Base-by-base conservation (phyloP, 2,329 filamentous ascomycete genomes). In the Cladorrhinum sp. region DNA sequence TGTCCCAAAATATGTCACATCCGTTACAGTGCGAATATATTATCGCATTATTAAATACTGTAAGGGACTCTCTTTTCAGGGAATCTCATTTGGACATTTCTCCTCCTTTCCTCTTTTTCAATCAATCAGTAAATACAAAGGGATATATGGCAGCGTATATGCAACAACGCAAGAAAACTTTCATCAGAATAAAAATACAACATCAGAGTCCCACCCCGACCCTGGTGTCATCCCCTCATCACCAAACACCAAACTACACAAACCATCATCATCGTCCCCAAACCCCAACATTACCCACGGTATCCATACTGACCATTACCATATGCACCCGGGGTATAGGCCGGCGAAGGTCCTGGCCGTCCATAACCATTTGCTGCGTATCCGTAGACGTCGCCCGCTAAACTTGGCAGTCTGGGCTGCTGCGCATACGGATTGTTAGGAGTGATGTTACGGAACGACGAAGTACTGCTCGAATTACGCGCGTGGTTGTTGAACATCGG, bases 151-250 rank as follows among this genome's bases (percentile, higher is more conserved):
- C 39, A 51, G 53, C 20, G 30, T 24, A 52, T 57, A 51, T 60
- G 58, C 53, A 60, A 46, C 50, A 18, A 58, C 24, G 24, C 28
- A 51, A 20, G 39, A 51, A 51, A 50, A 46, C 39, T 2, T 51
- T 24, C 21, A 51, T 48, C 36, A 57, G 49, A 30, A 54, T 59
- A 57, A 21, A 57, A 61, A 48, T 61, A 61, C 59, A 61, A 20
- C 14, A 28, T 24, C 49, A 51, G 49, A 24, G 21, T 51, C 24
- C 12, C 2, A 50, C 14, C 12, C 2, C 9, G 21, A 10, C 16
- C 36, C 36, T 14, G 18, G 46, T 10, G 46, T 50, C 21, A 21
- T 20, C n/a, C 16, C 18, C 10, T 50, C 16, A 50, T 3, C 46
- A 10, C 46, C 49, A 51, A 12, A 2, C 49, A 52, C 21, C 51